Evolutionary conservation across 1,284 basidiomycete genomes (phyloP).

Genomic region (Ustilago trichophora): DNA sequence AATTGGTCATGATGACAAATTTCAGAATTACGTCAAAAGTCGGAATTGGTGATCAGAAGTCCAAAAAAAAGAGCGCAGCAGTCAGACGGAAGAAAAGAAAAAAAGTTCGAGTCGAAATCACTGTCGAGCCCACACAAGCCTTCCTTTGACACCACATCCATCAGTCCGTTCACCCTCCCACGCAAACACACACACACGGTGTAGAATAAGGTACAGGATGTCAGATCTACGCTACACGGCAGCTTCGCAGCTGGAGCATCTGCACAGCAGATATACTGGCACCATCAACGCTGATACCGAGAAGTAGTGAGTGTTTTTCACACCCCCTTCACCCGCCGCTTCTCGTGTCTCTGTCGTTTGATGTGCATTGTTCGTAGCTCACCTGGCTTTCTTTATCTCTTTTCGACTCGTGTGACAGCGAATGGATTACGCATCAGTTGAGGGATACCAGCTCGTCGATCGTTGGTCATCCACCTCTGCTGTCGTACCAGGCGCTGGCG

Average conservation of each 20-base stretch:
- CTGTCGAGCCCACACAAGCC: not conserved
- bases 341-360: constrained; percentile 4
- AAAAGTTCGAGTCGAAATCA: not conserved
- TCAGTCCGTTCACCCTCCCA: not conserved
- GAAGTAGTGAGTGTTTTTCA: constrained; percentile 54
- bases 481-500: constrained; percentile 87
- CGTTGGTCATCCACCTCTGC: constrained; percentile 85
- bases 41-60: not conserved
- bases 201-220: constrained; percentile 21
- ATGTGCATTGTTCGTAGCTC: constrained; percentile 6
- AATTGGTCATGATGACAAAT: too few species aligned
- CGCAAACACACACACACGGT: too few species aligned
- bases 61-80: not conserved
- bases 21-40: constrained; percentile 5
- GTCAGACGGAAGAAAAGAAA: not conserved
- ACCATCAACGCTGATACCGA: constrained; percentile 70
- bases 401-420: constrained; percentile 71
- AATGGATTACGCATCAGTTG: constrained; percentile 97
- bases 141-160: not conserved
- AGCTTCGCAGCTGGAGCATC: constrained; percentile 61
- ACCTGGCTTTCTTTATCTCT: constrained; percentile 5
- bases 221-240: constrained; percentile 46
- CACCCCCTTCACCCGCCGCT: constrained; percentile 1
- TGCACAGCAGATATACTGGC: constrained; percentile 95
- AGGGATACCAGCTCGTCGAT: constrained; percentile 92